Evolutionary conservation across 441 rosid species (phyloP).

Genomic region (Populus trichocarpa): DNA sequence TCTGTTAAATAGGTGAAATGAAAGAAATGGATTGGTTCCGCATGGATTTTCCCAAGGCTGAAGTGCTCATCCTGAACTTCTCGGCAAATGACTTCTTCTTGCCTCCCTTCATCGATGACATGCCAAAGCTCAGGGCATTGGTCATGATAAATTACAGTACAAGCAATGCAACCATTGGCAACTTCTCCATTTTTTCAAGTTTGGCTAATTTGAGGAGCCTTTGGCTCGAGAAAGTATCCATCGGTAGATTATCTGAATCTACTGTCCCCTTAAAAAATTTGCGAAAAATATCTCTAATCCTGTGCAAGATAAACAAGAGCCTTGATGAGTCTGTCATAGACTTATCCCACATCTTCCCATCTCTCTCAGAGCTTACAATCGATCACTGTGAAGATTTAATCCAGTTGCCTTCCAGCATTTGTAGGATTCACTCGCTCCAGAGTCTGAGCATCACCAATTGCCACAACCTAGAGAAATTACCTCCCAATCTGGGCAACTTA

Average conservation of each 20-base stretch:
- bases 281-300: too few species aligned
- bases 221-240: constrained; percentile 76
- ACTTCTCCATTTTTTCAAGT: constrained; percentile 51
- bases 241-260: constrained; percentile 42
- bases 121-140: constrained; percentile 74
- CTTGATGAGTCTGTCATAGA: too few species aligned
- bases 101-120: constrained; percentile 72
- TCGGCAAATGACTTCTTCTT: constrained; percentile 52
- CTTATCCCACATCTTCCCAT: too few species aligned
- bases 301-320: too few species aligned
- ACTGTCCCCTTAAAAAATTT: constrained; percentile 47
- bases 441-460: too few species aligned
- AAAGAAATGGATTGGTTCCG: constrained; percentile 69
- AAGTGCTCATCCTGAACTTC: constrained; percentile 74
- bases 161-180: constrained; percentile 45
- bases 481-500: too few species aligned
- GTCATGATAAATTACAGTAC: constrained; percentile 60
- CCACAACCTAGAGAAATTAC: too few species aligned
- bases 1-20: constrained; percentile 55
- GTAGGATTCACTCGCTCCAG: too few species aligned
- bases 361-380: too few species aligned
- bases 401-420: too few species aligned
- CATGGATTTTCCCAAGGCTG: constrained; percentile 78
- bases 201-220: constrained; percentile 56
- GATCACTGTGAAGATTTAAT: too few species aligned